Percentiles rank a stretch among this genome's conserved stretches.
These are phyloP conservation scores for Russula emetica DNA, from an alignment of 768 basidiomycete species.

Conservation along the genomic window DNA sequence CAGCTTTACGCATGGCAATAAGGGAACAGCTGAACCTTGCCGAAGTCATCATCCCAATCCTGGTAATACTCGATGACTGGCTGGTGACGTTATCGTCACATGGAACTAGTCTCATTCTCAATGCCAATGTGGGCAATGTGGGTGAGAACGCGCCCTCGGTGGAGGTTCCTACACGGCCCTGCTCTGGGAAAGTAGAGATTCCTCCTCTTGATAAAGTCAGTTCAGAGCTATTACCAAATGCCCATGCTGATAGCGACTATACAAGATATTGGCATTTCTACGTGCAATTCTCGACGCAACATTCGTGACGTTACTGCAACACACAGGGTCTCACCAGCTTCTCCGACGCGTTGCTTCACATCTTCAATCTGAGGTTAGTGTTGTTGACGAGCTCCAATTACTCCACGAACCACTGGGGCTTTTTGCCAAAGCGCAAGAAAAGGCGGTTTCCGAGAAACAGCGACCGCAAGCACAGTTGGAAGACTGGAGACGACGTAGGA, in stretches of 20 bases:
- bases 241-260: background rate
- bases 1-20: conserved; percentile 47
- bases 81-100: conserved; percentile 36
- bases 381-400: conserved; percentile 47
- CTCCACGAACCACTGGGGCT: conserved; percentile 60
- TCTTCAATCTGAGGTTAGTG: conserved; percentile 52
- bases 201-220: conserved; percentile 21
- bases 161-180: background rate
- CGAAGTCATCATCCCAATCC: conserved; percentile 44
- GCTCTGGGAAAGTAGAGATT: conserved; percentile 39
- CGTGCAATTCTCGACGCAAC: conserved; percentile 68
- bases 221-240: conserved; percentile 23
- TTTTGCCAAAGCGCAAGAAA: conserved; percentile 54
- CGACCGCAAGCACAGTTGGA: conserved; percentile 24
- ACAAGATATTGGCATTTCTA: conserved; percentile 54
- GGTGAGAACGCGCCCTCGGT: conserved; percentile 26
- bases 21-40: conserved; percentile 47
- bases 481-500: conserved; percentile 41
- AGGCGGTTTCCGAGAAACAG: conserved; percentile 42
- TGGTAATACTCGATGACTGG: conserved; percentile 51
- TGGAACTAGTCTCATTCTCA: conserved; percentile 33
- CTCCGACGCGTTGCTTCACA: conserved; percentile 48
- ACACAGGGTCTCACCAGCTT: conserved; percentile 53
- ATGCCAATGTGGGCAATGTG: conserved; percentile 43
- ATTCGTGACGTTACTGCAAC: conserved; percentile 62